These are phyloP conservation scores for Paraleonurus japonicus DNA, from an alignment of 257 asterid species.

Conservation along the genomic window DNA sequence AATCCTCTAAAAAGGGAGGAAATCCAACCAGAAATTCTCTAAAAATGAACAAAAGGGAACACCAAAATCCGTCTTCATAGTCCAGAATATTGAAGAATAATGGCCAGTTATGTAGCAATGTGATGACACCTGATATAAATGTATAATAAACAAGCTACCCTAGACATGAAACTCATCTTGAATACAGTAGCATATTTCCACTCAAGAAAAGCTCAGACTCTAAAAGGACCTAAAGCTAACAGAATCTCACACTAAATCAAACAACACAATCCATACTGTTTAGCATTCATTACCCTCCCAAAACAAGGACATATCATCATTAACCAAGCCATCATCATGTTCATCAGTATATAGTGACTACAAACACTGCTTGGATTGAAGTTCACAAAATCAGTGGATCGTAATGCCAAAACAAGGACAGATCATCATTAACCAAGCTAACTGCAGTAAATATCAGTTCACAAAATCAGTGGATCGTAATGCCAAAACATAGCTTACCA, in stretches of 20 bases:
- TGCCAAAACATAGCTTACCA: constrained; percentile 13
- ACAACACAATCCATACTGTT: not conserved
- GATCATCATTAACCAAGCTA: too few relatives aligned
- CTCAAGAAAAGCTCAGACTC: not conserved
- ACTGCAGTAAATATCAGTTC: constrained; percentile 14
- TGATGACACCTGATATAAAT: not conserved
- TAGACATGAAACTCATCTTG: not conserved
- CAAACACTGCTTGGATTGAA: not conserved
- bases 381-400: too few relatives aligned
- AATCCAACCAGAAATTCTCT: not conserved
- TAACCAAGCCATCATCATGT: not conserved
- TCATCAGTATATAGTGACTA: not conserved
- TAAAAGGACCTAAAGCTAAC: not conserved
- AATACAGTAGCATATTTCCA: too few relatives aligned
- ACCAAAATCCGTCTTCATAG: not conserved
- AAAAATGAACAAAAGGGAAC: not conserved
- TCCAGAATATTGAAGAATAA: not conserved
- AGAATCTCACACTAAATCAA: not conserved
- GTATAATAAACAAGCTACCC: not conserved
- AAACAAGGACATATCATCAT: not conserved
- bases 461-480: constrained; percentile 33
- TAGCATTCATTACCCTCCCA: not conserved
- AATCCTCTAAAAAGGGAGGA: not conserved
- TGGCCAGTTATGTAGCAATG: not conserved
- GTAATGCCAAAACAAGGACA: too few relatives aligned